phyloP scores from a whole-genome alignment of 495 filamentous ascomycete genomes.

The Jackrogersella minutella region DNA sequence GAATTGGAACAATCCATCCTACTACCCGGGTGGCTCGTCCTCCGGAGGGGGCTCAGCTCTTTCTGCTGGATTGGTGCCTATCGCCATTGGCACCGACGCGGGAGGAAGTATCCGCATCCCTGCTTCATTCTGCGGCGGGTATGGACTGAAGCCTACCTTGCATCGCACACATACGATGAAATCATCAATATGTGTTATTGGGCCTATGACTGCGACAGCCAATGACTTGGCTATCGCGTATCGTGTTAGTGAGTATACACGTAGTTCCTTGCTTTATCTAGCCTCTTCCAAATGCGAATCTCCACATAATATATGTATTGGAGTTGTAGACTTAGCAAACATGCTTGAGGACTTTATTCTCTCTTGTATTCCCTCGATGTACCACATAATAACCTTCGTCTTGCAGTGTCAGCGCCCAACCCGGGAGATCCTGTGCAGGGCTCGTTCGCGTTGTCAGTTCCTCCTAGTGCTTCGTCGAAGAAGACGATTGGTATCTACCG shows the following conservation, averaged over 20 bases:
- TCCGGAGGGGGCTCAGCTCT: slow-evolving; percentile 85
- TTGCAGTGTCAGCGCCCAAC: slow-evolving; percentile 71
- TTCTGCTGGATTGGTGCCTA: slow-evolving; percentile 76
- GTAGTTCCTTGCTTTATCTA: neutral
- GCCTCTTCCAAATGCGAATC: neutral
- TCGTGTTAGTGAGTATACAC: slow-evolving; percentile 54
- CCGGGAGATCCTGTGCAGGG: slow-evolving; percentile 54
- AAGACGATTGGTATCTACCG: slow-evolving; percentile 74
- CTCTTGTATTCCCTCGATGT: too few species aligned
- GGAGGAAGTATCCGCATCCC: slow-evolving; percentile 89
- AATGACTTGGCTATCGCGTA: slow-evolving; percentile 86
- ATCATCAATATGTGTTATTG: slow-evolving; percentile 70
- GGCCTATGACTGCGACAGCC: slow-evolving; percentile 80
- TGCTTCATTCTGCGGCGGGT: slow-evolving; percentile 82
- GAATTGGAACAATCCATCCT: slow-evolving; percentile 81
- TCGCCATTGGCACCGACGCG: slow-evolving; percentile 85
- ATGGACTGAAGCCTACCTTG: slow-evolving; percentile 86
- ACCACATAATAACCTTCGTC: neutral
- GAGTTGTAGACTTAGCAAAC: too few species aligned
- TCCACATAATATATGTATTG: too few species aligned
- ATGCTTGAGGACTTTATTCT: too few species aligned
- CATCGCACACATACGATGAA: slow-evolving; percentile 69
- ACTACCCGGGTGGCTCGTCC: slow-evolving; percentile 91
- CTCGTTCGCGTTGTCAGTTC: slow-evolving; percentile 50
- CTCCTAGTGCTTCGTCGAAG: slow-evolving; percentile 51